These are phyloP conservation scores for Kluyveromyces sp. DNA, from an alignment of 1,139 yeast genomes.

Conservation along the genomic window DNA sequence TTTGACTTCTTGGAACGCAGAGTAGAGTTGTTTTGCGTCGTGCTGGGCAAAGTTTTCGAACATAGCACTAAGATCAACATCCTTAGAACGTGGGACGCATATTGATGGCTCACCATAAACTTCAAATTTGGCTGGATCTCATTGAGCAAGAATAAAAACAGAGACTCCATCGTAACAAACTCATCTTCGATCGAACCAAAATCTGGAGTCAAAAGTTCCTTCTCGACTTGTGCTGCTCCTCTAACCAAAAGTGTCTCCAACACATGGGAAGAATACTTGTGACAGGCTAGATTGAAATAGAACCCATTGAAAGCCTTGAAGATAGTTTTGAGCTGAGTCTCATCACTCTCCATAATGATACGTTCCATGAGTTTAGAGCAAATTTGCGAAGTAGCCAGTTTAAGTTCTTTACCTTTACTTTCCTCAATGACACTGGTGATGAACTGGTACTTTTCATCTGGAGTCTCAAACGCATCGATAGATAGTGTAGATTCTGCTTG, in stretches of 20 bases:
- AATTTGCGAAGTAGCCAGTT: conserved; percentile 87
- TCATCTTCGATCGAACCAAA: conserved; percentile 35
- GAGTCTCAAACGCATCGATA: conserved; percentile 66
- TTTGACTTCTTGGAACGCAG: conserved; percentile 81
- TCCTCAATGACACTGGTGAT: conserved; percentile 77
- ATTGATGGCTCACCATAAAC: conserved; percentile 63
- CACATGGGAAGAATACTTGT: conserved; percentile 91
- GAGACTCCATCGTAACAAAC: conserved; percentile 51
- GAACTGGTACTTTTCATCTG: conserved; percentile 69
- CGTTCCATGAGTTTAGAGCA: conserved; percentile 91
- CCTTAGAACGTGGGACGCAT: conserved; percentile 84
- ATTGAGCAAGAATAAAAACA: conserved; percentile 55
- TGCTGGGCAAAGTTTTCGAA: conserved; percentile 75
- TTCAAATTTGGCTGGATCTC: conserved; percentile 58
- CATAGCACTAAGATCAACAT: conserved; percentile 62
- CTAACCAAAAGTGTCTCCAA: conserved; percentile 78
- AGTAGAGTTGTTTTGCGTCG: conserved; percentile 64
- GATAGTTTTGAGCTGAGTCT: conserved; percentile 55
- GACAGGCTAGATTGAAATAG: conserved; percentile 69
- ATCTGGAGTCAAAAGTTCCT: conserved; percentile 45
- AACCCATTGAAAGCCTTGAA: conserved; percentile 65
- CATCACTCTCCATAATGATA: conserved; percentile 59
- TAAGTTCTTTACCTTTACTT: conserved; percentile 81
- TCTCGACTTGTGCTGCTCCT: conserved; percentile 69
- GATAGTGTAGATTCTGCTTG: conserved; percentile 85